Evolutionary conservation across 169 alveolate genomes (phyloP).

Genomic region (Eimeria acervulina): DNA sequence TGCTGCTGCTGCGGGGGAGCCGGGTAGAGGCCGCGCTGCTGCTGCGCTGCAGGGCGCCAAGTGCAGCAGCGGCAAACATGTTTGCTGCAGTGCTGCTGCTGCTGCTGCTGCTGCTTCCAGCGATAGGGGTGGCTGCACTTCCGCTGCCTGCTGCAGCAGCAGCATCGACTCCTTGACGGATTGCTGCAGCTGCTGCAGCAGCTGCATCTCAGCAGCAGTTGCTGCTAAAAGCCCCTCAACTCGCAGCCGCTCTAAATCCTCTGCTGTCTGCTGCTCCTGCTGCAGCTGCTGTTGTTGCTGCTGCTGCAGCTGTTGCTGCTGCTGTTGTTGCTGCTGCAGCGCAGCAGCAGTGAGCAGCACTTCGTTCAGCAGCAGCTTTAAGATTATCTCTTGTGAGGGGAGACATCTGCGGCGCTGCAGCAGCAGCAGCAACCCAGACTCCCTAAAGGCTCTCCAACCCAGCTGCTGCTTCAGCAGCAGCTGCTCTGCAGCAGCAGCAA

Average conservation of each 20-base stretch:
- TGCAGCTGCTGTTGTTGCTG: conserved; percentile 3
- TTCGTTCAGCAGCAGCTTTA: conserved; percentile 17
- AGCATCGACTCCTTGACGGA: conserved; percentile 3
- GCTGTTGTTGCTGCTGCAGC: too few relatives aligned
- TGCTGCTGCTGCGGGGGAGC: not conserved
- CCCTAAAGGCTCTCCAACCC: conserved; percentile 31
- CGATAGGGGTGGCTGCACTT: not conserved
- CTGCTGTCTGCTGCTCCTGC: too few relatives aligned
- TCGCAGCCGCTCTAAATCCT: too few relatives aligned
- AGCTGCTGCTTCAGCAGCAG: not conserved
- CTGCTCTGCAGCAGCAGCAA: too few relatives aligned
- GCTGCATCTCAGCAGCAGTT: conserved; percentile 37
- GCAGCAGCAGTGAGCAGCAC: conserved; percentile 26
- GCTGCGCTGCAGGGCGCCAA: conserved; percentile 49
- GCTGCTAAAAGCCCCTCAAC: not conserved
- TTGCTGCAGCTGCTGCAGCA: conserved; percentile 54
- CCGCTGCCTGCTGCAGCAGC: conserved; percentile 41
- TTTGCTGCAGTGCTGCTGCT: conserved; percentile 45
- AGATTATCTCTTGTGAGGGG: conserved; percentile 8
- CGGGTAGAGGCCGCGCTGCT: not conserved
- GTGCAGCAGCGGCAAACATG: conserved; percentile 33
- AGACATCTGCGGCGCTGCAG: conserved; percentile 54
- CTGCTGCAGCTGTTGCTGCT: conserved; percentile 42
- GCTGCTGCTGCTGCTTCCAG: conserved; percentile 10
- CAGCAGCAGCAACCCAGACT: conserved; percentile 48